Base-by-base conservation (phyloP, 352 stramenopile genomes). In the Pythium folliculosum region DNA sequence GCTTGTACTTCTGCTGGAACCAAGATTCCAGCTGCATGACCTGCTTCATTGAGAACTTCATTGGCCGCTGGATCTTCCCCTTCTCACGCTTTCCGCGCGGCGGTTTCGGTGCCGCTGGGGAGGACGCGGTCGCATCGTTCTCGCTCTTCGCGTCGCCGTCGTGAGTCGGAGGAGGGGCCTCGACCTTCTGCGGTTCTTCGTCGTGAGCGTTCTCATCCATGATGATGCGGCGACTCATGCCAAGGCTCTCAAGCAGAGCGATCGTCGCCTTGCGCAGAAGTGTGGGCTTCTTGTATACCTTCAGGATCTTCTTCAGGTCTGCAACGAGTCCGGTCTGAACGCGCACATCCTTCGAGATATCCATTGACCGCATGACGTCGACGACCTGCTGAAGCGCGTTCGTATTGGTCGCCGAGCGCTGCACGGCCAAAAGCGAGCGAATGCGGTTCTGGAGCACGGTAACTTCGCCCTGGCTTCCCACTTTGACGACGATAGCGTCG, bases 1-100 rank as follows among this genome's bases (percentile, higher is more conserved):
- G 86, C 57, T 95, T 95, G 78, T 93, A 95, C 58, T 90, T 95
- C 59, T 91, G 81, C 65, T 95, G 86, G 66, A 95, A 95, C 86
- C 86, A 95, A 21, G 67, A 76, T 60, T 95, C 86, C 9, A 95
- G 72, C 5, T 86, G 84, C 64, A 78, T 89, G 48, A 95, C 70
- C 61, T 95, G 86, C 27, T 88, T 75, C 82, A 95, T 92, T 0
- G 82, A 91, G 47, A 95, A 95, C 58, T 95, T 95, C 86, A 95
- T 95, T 5, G 84, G 86, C 0, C 86, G 84, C 30, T 81, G 78
- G 17, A 90, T 79, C 54, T 80, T 82, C 2, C 77, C 77, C 48
- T 91, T 92, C 62, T 86, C 74, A 12, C 67, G 74, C 60, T 88
- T 88, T 6, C 69, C 73, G 48, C 80, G 76, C 21, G 72, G 59